Conservation (phyloP, 1,139 yeast species). For the Ogataea hybrid region DNA sequence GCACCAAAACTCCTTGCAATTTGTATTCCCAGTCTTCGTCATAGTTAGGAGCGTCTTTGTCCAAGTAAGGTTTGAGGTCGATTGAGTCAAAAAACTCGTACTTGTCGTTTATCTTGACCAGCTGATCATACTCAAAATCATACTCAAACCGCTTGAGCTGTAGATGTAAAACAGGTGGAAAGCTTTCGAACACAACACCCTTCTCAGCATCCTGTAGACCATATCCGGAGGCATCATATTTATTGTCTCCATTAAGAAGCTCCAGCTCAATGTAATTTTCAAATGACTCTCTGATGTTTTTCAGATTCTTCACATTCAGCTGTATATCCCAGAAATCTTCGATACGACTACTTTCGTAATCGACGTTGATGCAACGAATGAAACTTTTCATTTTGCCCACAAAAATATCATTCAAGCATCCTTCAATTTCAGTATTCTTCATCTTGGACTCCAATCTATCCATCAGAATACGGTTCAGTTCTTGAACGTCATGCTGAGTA, state of each 20-base stretch:
- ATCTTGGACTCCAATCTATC: constrained; percentile 87
- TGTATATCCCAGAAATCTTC: constrained; percentile 99
- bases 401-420: constrained; percentile 73
- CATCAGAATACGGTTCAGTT: constrained; percentile 91
- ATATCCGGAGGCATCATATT: constrained; percentile 87
- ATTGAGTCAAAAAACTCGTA: constrained; percentile 86
- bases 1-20: constrained; percentile 92
- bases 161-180: constrained; percentile 91
- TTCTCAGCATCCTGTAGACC: constrained; percentile 97
- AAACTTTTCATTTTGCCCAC: constrained; percentile 97
- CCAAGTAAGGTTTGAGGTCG: constrained; percentile 78
- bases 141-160: constrained; percentile 94
- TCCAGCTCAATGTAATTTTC: constrained; percentile 86
- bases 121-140: constrained; percentile 84
- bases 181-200: constrained; percentile 87
- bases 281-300: constrained; percentile 70
- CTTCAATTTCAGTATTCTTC: constrained; percentile 88
- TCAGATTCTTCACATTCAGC: constrained; percentile 83
- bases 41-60: constrained; percentile 50
- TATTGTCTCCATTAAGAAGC: constrained; percentile 89
- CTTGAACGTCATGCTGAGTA: constrained; percentile 98
- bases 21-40: constrained; percentile 72
- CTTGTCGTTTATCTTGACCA: constrained; percentile 89
- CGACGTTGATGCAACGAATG: constrained; percentile 91
- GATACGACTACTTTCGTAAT: constrained; percentile 85